These are phyloP conservation scores for Globisporangium rhizosaccharum DNA, from an alignment of 352 stramenopile genomes.

Conservation along the genomic window DNA sequence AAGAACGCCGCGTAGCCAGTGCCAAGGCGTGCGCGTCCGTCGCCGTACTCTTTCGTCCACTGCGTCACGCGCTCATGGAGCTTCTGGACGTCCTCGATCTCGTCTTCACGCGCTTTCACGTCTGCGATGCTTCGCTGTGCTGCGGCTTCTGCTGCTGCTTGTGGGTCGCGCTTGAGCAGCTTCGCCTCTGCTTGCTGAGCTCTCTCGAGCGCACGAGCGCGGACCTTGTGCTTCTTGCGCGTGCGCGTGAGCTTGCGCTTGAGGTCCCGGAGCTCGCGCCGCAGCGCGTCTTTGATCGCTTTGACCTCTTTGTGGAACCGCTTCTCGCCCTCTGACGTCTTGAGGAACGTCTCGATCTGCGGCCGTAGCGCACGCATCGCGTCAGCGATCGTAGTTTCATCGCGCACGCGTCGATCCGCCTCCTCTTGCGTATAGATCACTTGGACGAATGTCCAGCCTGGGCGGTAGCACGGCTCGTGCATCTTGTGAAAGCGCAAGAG, in stretches of 20 bases:
- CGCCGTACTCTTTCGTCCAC: constrained; percentile 36
- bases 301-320: constrained; percentile 56
- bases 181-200: constrained; percentile 20
- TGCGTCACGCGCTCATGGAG: constrained; percentile 35
- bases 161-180: constrained; percentile 11
- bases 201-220: constrained; percentile 13
- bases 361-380: constrained; percentile 42
- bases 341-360: constrained; percentile 55
- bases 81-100: constrained; percentile 26
- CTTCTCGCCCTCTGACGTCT: constrained; percentile 53
- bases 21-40: constrained; percentile 34
- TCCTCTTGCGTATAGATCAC: constrained; percentile 59
- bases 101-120: constrained; percentile 29
- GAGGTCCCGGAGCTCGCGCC: constrained; percentile 26
- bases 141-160: constrained; percentile 2
- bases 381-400: constrained; percentile 41
- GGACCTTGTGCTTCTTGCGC: constrained; percentile 20
- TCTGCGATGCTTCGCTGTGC: constrained; percentile 25
- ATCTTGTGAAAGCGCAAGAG: constrained; percentile 60
- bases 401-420: constrained; percentile 30
- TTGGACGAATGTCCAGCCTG: constrained; percentile 58
- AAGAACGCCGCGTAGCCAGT: constrained; percentile 53
- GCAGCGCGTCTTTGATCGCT: neutral
- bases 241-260: constrained; percentile 34
- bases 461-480: constrained; percentile 56